These are phyloP conservation scores for Saccharomyces hybrid DNA, from an alignment of 1,139 yeast species.

Conservation along the genomic window DNA sequence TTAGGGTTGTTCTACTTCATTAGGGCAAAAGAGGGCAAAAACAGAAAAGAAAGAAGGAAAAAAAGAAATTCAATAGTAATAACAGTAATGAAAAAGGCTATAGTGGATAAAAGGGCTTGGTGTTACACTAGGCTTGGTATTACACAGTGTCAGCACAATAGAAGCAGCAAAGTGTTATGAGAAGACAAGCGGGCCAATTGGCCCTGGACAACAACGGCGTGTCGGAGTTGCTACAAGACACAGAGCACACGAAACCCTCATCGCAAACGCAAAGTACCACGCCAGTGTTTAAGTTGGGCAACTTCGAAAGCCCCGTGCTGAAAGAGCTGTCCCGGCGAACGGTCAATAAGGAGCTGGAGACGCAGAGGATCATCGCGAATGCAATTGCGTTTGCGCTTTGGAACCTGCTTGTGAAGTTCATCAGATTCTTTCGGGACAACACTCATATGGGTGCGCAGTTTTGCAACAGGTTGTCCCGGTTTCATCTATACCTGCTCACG, in stretches of 20 bases:
- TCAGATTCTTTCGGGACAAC: slow-evolving; percentile 19
- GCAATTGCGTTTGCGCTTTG: slow-evolving; percentile 26
- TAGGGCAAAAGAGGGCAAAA: neutral
- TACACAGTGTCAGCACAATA: neutral
- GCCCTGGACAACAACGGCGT: neutral
- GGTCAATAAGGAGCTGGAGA: slow-evolving; percentile 36
- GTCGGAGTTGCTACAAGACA: neutral
- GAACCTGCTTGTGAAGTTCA: slow-evolving; percentile 27
- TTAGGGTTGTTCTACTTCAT: neutral
- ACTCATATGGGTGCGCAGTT: slow-evolving; percentile 15
- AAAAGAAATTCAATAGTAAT: neutral
- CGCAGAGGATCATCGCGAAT: slow-evolving; percentile 33
- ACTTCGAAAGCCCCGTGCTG: slow-evolving; percentile 33
- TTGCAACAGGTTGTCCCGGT: neutral
- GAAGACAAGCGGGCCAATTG: neutral
- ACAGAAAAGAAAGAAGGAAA: neutral
- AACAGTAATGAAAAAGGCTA: neutral
- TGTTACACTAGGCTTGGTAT: neutral
- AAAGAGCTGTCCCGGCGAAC: slow-evolving; percentile 30
- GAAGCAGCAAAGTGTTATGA: neutral
- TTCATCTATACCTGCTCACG: neutral
- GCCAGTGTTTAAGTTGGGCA: slow-evolving; percentile 11
- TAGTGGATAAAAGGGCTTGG: neutral
- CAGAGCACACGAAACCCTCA: neutral
- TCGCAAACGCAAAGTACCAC: neutral